Base-by-base conservation (phyloP, 2,329 filamentous ascomycete genomes). In the Aspergillus sp. region DNA sequence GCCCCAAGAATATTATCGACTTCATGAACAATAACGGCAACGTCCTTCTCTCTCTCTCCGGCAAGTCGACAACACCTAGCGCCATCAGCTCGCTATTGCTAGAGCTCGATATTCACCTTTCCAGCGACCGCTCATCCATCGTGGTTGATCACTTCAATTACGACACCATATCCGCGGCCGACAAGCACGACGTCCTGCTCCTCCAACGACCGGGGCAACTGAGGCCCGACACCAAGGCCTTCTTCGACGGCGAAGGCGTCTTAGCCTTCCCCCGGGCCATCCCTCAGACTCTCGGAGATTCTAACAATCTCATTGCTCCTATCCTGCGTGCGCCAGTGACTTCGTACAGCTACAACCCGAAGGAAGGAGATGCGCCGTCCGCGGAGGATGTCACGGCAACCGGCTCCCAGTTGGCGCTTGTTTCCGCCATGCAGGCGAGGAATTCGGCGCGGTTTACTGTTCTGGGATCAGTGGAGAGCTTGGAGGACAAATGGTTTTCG, bases 131-230 rank as follows among this genome's bases (percentile, higher is more conserved):
- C 61, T 88, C 85, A 47, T 83, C 87, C 48, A 75, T 91, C 48
- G 85, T 95, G 4, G 84, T 97, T 51, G 93, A 97, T 70, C 93
- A 98, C 75, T 96, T 97, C 81, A 86, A 88, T 73, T 93, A 93
- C 71, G 91, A 97, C 62, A 76, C 78, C 47, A 57, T 79, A 30
- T 88, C 85, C 36, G 85, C 91, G 4, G 63, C 82, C 43, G 89
- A 96, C 54, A 80, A 82, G 62, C 93, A 98, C 70, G 88, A 97
- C 69, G 86, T 95, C 29, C 75, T 98, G 40, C 77, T 96, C 29
- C 72, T 96, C 44, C 80, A 86, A 39, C 76, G 80, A 33, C 86
- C 89, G 3, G 71, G 73, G 49, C 71, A 78, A 43, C 66, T 85
- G 51, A 83, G 85, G 57, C 62, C 80, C 27, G 87, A 82, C 56